These are phyloP conservation scores for Canna indica DNA, from an alignment of 176 grass and related monocot species.

Conservation along the genomic window DNA sequence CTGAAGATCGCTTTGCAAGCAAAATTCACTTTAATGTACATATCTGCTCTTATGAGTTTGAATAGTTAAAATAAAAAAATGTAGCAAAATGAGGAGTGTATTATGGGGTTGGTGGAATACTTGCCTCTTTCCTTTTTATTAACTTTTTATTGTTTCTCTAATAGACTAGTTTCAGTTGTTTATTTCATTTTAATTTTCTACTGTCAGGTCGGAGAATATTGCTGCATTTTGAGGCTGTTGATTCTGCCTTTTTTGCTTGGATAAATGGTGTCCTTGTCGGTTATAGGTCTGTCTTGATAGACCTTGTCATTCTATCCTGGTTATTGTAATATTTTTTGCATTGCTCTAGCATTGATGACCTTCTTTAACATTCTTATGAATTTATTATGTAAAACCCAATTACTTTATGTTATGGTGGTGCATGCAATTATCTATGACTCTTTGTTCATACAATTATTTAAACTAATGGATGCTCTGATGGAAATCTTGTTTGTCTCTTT, in stretches of 20 bases:
- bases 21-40: no score
- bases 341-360: not conserved
- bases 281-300: conserved; percentile 51
- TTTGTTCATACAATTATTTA: not conserved
- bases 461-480: no score
- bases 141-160: no score
- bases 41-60: no score
- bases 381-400: conserved; percentile 5
- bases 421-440: not conserved
- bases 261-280: conserved; percentile 73
- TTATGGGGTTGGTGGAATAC: no score
- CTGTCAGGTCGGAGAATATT: conserved; percentile 80
- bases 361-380: not conserved
- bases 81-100: no score
- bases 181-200: no score
- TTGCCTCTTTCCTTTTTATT: not conserved
- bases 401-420: not conserved
- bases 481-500: no score
- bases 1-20: no score
- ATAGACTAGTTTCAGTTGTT: no score
- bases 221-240: conserved; percentile 93
- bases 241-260: conserved; percentile 92
- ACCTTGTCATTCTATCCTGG: not conserved
- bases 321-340: not conserved
- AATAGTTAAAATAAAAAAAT: no score